Evolutionary conservation across 2,329 filamentous ascomycete genomes (phyloP).

Genomic region (Arthrinium puccinioides): DNA sequence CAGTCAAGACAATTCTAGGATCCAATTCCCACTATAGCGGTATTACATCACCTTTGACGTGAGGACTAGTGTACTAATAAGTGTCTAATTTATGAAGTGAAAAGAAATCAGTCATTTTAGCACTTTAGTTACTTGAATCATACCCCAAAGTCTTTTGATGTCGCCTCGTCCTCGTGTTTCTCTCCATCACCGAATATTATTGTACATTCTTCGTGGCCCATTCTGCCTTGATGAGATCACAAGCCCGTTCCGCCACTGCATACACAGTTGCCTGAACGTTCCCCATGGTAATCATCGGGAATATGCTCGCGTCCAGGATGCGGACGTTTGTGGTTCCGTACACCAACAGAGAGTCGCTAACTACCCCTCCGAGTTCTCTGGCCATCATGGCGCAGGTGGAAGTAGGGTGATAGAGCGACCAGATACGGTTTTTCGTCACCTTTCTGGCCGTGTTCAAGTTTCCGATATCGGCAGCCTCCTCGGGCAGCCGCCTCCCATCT

Average conservation of each 20-base stretch:
- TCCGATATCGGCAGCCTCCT: slow-evolving; percentile 30
- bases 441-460: slow-evolving; percentile 28
- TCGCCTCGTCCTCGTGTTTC: no score
- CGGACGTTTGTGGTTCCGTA: slow-evolving; percentile 9
- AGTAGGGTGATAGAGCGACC: slow-evolving; percentile 37
- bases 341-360: slow-evolving; percentile 7
- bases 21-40: no score
- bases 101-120: no score
- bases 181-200: no score
- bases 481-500: no score
- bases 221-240: slow-evolving; percentile 11
- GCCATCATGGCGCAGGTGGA: slow-evolving; percentile 33
- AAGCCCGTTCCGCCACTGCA: slow-evolving; percentile 11
- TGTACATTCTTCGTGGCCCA: no score
- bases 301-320: slow-evolving; percentile 11
- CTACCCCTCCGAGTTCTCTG: slow-evolving; percentile 8
- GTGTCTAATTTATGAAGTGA: no score
- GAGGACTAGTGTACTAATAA: no score
- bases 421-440: slow-evolving; percentile 24
- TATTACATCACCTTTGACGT: no score
- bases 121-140: no score
- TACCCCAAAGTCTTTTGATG: no score
- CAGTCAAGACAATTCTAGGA: no score
- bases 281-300: slow-evolving; percentile 10
- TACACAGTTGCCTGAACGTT: slow-evolving; percentile 12